Evolutionary conservation across 106 monocot species (phyloP).

Genomic region (Narthecium ossifragum): DNA sequence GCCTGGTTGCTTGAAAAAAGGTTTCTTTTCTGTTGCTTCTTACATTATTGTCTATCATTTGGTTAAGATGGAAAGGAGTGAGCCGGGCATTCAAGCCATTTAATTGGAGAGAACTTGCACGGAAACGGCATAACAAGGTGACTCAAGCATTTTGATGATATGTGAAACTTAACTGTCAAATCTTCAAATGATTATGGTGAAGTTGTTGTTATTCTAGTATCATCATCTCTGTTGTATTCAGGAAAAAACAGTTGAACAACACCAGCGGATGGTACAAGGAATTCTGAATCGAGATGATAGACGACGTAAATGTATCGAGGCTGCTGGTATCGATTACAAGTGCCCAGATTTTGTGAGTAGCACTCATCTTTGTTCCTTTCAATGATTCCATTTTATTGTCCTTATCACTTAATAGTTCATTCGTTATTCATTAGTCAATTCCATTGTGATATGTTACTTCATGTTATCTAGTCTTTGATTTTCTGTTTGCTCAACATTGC

Average conservation of each 20-base stretch:
- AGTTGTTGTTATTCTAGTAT: too few species aligned
- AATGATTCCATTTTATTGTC: background rate
- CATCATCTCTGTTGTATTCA: slow-evolving; percentile 26
- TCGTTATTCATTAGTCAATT: too few species aligned
- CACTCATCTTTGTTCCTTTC: too few species aligned
- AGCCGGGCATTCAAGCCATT: slow-evolving; percentile 20
- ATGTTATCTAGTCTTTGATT: too few species aligned
- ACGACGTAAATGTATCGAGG: slow-evolving; percentile 57
- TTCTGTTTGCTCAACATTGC: too few species aligned
- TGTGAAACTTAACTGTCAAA: too few species aligned
- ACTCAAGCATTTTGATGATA: background rate
- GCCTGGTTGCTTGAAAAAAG: too few species aligned
- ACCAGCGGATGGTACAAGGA: slow-evolving; percentile 52
- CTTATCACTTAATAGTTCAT: too few species aligned
- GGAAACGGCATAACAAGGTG: slow-evolving; percentile 78
- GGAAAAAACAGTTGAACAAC: slow-evolving; percentile 79
- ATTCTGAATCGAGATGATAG: slow-evolving; percentile 70
- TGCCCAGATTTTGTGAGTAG: slow-evolving; percentile 81
- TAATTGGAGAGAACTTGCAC: slow-evolving; percentile 43
- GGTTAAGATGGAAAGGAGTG: slow-evolving; percentile 78
- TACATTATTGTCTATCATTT: too few species aligned
- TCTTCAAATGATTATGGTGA: too few species aligned
- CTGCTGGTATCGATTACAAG: slow-evolving; percentile 86
- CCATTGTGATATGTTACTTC: too few species aligned
- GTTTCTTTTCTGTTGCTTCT: too few species aligned